Evolutionary conservation across 2,329 filamentous ascomycete species (phyloP), one percentile per base, ranked within the genome.

Genomic region (Xylariaceae sp.): DNA sequence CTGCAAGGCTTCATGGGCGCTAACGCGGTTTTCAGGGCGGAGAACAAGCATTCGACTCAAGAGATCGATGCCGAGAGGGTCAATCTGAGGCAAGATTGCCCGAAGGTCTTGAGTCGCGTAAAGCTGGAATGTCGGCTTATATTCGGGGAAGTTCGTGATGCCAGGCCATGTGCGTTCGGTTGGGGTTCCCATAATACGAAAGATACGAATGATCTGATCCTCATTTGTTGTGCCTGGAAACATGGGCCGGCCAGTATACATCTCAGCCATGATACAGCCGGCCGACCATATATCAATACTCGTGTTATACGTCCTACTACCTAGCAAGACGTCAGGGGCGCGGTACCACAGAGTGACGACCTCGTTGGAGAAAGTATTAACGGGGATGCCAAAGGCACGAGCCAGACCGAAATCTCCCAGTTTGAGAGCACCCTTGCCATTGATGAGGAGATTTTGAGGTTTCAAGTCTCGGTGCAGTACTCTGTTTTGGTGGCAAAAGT

Each of bases 231-330:
- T 99, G 54, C 94, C 94, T 0, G 94, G 94, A 75, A 99, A 99
- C 6, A 99, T 80, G 0, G 94, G 94, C 16, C 94, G 83, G 3
- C 94, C 94, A 0, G 92, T 96, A 72, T 95, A 97, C 91, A 99
- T 96, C 74, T 99, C 94, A 9, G 94, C 94, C 94, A 99, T 97
- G 77, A 99, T 99, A 72, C 94, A 99, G 53, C 94, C 94, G 6
- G 94, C 94, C 6, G 90, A 96, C 94, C 94, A 99, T 69, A 99
- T 97, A 68, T 99, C 94, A 71, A 99, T 97, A 74, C 90, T 95
- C n/a, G 94, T 99, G 74, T 96, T 99, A 76, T 99, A 99, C 19
- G 94, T 97, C 61, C 94, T 80, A 65, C 88, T 94, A 49, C 94
- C 94, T 43, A 99, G 81, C 48, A 99, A 81, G 44, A 99, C 94